Base-by-base conservation (phyloP, 257 asterid genomes). In the Solanum habrochaites region DNA sequence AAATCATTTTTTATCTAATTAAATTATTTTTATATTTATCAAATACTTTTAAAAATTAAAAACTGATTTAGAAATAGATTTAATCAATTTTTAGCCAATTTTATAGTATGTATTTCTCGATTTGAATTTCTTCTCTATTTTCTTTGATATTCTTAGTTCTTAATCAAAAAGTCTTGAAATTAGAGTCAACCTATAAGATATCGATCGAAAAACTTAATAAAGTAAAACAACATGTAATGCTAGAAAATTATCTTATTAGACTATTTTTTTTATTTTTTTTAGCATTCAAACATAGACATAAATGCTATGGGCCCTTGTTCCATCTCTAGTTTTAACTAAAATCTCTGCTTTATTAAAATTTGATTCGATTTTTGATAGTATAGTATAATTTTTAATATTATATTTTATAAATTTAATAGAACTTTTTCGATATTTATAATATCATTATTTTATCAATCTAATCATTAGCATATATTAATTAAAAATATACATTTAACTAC, bases 121-220 rank as follows among this genome's bases (percentile, higher is more conserved):
- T 45, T 49, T 52, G 62, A 21, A 52, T 52, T 52, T 52, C 62
- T 52, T 16, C 62, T 52, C 10, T 16, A 7, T 16, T 21, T 52
- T 52, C 10, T 52, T 3, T 16, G 10, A 6, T 52, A 52, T 52
- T 52, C 20, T 2, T 6, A 52, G 4, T 56, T 56, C 11, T 56
- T 56, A 7, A 56, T 7, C 2, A 56, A 56, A 10, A 56, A 56
- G 1, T 56, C 1, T 56, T 1, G 2, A 5, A 2, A 0, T 56
- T 56, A 0, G 4, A 56, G 4, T 56, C 0, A 4, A 10, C 3
- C 1, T 0, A 0, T 56, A 56, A 3, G 1, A 56, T 2, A 23
- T 56, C 11, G 11, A 10, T 18, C 7, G n/a, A 20, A 56, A 56
- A 56, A 7, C 4, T 56, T 18, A 18, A 56, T 18, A 2, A 56